phyloP scores from a whole-genome alignment of 1,284 basidiomycete species.

The Mycosarcoma mackinlayi region DNA sequence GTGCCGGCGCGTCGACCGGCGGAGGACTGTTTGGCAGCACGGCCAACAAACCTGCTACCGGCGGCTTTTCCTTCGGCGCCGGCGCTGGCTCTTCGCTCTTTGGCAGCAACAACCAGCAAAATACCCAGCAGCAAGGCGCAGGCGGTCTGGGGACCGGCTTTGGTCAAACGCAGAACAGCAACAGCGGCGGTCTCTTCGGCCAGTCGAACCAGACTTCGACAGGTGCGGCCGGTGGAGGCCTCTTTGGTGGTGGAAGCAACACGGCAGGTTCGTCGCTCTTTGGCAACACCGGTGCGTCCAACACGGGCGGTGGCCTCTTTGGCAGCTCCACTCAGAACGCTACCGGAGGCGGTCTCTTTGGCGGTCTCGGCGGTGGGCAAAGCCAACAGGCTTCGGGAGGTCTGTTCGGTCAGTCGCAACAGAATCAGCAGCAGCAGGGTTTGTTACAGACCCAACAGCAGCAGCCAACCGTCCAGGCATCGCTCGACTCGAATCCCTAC shows the following conservation, averaged over 20 bases:
- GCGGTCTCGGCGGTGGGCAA: constrained; percentile 49
- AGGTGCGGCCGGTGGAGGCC: constrained; percentile 50
- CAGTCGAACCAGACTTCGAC: constrained; percentile 53
- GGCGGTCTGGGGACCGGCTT: constrained; percentile 43
- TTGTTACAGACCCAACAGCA: constrained; percentile 58
- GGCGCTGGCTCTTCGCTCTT: constrained; percentile 64
- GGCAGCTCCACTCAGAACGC: constrained; percentile 68
- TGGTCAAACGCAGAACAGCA: constrained; percentile 34
- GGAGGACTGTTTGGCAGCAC: constrained; percentile 68
- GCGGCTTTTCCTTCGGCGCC: constrained; percentile 53
- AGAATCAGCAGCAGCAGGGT: constrained; percentile 53
- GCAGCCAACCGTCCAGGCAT: constrained; percentile 67
- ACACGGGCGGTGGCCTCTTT: constrained; percentile 70
- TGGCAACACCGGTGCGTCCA: constrained; percentile 60
- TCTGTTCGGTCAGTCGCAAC: constrained; percentile 40
- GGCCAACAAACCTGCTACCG: constrained; percentile 45
- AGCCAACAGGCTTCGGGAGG: constrained; percentile 33
- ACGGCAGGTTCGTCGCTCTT: constrained; percentile 59
- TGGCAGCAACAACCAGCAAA: constrained; percentile 44
- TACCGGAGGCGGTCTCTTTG: constrained; percentile 53
- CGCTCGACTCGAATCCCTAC: constrained; percentile 86
- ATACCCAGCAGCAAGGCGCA: constrained; percentile 36
- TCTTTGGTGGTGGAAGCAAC: constrained; percentile 51
- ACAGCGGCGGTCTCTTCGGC: constrained; percentile 60
- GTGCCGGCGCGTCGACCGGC: constrained; percentile 35